Evolutionary conservation across 2,329 filamentous ascomycete genomes (phyloP).

Genomic region (Emmonsiellopsis sp.): DNA sequence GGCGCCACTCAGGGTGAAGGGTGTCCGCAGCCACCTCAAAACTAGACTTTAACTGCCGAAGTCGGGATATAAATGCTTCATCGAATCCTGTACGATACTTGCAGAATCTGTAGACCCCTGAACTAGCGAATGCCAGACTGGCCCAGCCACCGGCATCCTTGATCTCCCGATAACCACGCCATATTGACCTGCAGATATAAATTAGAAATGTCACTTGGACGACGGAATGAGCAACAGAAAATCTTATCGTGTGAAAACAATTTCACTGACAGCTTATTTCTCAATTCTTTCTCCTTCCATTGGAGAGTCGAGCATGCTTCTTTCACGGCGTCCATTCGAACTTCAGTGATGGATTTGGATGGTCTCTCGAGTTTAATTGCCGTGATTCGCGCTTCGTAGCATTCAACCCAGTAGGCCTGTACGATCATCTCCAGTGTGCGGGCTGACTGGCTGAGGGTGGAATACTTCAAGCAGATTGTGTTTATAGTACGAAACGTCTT

Average conservation of each 20-base stretch:
- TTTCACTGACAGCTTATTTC: conserved; percentile 31
- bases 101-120: conserved; percentile 51
- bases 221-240: not conserved
- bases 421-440: conserved; percentile 51
- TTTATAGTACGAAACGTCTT: conserved; percentile 17
- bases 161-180: conserved; percentile 51
- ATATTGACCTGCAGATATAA: conserved; percentile 32
- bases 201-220: not conserved
- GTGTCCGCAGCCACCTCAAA: conserved; percentile 47
- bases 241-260: too few relatives aligned
- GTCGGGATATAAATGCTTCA: conserved; percentile 39
- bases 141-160: conserved; percentile 49
- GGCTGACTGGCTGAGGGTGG: conserved; percentile 41
- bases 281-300: conserved; percentile 49
- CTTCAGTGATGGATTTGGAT: conserved; percentile 36
- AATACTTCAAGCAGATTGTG: conserved; percentile 16
- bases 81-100: conserved; percentile 49
- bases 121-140: conserved; percentile 47
- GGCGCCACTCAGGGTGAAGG: conserved; percentile 45
- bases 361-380: conserved; percentile 31
- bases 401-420: conserved; percentile 48
- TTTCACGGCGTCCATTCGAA: conserved; percentile 42
- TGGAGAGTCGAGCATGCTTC: conserved; percentile 46
- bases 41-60: conserved; percentile 36
- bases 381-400: conserved; percentile 43